Evolutionary conservation across 2,329 filamentous ascomycete genomes (phyloP), one percentile per base, ranked within the genome.

Genomic region (Triangularia setosa): DNA sequence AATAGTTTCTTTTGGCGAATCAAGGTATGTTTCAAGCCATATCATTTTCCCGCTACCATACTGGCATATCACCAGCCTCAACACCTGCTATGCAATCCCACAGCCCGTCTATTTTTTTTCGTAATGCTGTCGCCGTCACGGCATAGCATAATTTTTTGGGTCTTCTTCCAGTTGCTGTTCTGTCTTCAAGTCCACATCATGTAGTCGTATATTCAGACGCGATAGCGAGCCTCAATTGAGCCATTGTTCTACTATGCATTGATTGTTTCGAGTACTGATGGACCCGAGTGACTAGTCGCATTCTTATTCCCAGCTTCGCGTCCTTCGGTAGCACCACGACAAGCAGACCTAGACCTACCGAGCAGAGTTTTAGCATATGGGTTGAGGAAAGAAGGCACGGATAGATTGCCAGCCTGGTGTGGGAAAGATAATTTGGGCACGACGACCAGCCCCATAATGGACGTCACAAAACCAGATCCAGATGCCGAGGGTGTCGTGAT

Each of bases 401-500:
- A 48, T 9, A 21, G n/a, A 9, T 48, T 48, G 3, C 21, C 40
- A 21, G n/a, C 18, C 21, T 48, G 40, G 40, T 48, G 40, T 48
- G 21, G 18, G 52, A 55, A 11, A 1, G 7, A 6, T 23, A 4
- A 4, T 55, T 55, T 27, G 52, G 23, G 52, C 23, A 16, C 52
- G 24, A 28, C 25, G 52, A 21, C 40, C 52, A 27, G 52, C 21
- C n/a, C 21, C 44, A 55, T 21, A 9, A 72, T 72, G 71, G 70
- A 72, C 54, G 80, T 72, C 25, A 60, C 35, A 71, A 67, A 70
- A 53, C 73, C 75, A 58, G 67, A 70, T 9, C 73, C 75, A n/a
- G 75, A 77, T 62, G 71, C 73, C 61, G 76, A 76, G 59, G 72
- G 72, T 57, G 72, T 79, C 44, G 65, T 72, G 23, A 78, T 77